Evolutionary conservation across 306 rosid species (phyloP).

Genomic region (Purshia tridentata): DNA sequence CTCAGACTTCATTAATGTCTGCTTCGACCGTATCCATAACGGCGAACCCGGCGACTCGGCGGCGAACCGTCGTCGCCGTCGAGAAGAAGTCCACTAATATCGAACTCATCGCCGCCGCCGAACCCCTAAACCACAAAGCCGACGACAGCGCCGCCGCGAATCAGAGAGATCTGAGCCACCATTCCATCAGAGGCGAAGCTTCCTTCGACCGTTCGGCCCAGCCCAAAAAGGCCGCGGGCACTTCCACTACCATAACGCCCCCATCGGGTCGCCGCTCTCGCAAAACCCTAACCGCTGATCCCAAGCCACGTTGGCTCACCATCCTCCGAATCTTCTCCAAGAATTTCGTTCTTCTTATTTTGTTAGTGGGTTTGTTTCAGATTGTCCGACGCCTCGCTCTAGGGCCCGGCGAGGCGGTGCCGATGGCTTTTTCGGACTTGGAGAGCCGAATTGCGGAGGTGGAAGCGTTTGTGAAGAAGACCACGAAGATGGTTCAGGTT

Average conservation of each 20-base stretch:
- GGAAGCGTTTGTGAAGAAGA: conserved; percentile 59
- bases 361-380: conserved; percentile 59
- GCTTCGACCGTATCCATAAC: conserved; percentile 92
- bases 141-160: conserved; percentile 27
- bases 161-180: conserved; percentile 70
- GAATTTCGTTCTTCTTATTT: conserved; percentile 47
- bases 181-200: conserved; percentile 68
- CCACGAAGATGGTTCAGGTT: conserved; percentile 66
- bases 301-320: conserved; percentile 70
- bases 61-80: conserved; percentile 57
- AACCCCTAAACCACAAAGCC: conserved; percentile 33
- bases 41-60: conserved; percentile 78
- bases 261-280: conserved; percentile 39
- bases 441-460: conserved; percentile 78
- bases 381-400: conserved; percentile 41
- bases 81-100: conserved; percentile 57
- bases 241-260: conserved; percentile 38
- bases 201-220: conserved; percentile 45
- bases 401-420: conserved; percentile 41
- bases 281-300: conserved; percentile 34
- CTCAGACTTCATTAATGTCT: conserved; percentile 53
- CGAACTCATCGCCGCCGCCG: conserved; percentile 54
- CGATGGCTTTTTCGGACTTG: conserved; percentile 52
- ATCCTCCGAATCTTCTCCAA: conserved; percentile 52
- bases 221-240: conserved; percentile 40